Percentiles rank a stretch among this genome's conserved stretches.
Conservation (phyloP, 1,284 basidiomycete genomes). For the Cutaneotrichosporon cutaneum region DNA sequence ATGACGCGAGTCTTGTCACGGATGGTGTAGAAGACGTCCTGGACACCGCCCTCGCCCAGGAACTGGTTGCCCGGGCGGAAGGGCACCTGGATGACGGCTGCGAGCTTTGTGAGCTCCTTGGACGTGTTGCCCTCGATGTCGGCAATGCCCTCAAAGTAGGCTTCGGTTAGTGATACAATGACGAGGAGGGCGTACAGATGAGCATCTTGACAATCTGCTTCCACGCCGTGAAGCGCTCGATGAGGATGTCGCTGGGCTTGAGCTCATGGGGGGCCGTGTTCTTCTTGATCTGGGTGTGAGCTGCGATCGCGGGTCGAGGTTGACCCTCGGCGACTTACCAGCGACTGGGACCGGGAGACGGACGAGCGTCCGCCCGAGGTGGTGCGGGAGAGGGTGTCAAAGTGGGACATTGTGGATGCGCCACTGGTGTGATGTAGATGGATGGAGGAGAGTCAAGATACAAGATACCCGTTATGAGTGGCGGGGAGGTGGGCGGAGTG, state of each 20-base stretch:
- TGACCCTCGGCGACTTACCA: conserved; percentile 51
- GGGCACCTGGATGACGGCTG: conserved; percentile 96
- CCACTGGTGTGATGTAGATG: background rate
- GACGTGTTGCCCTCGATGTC: conserved; percentile 95
- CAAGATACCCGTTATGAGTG: too few species aligned
- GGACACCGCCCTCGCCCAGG: conserved; percentile 84
- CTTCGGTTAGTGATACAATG: conserved; percentile 22
- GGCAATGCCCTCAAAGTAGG: conserved; percentile 72
- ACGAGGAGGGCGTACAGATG: conserved; percentile 56
- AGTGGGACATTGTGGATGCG: conserved; percentile 46
- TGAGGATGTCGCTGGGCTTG: conserved; percentile 91
- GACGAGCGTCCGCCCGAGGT: conserved; percentile 67
- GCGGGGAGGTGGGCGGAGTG: too few species aligned
- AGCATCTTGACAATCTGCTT: conserved; percentile 88
- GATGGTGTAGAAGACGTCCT: conserved; percentile 92
- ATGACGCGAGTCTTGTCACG: conserved; percentile 91
- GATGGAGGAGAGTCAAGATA: conserved; percentile 5
- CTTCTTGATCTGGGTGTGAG: conserved; percentile 66
- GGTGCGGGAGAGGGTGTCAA: conserved; percentile 55
- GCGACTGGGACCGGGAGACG: conserved; percentile 70
- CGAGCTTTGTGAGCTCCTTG: conserved; percentile 89
- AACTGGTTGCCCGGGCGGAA: conserved; percentile 95
- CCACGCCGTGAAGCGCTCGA: conserved; percentile 73
- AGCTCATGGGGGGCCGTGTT: conserved; percentile 86
- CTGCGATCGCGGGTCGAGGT: background rate